phyloP scores from a whole-genome alignment of 148 eudicot species.

The Diospyros lotus region DNA sequence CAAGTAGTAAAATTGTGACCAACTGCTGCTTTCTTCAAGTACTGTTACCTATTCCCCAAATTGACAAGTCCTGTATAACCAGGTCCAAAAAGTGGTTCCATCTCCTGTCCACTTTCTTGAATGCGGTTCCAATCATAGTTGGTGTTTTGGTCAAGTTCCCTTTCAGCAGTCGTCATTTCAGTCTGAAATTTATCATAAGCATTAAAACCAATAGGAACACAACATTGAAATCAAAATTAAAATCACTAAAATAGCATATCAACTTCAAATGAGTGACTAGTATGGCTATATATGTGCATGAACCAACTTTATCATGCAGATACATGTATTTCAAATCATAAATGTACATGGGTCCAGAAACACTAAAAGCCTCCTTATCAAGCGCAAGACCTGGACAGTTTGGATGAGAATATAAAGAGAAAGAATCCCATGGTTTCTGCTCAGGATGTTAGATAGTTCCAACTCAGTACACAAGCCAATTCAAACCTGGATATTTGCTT shows the following conservation, averaged over 20 bases:
- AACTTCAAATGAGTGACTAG: background rate
- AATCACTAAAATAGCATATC: background rate
- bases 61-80: constrained; percentile 94
- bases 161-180: constrained; percentile 99
- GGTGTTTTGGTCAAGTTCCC: constrained; percentile 95
- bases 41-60: constrained; percentile 86
- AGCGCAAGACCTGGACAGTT: no score
- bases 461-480: no score
- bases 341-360: no score
- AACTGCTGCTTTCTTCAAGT: background rate
- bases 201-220: background rate
- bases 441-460: no score
- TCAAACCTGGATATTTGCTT: no score
- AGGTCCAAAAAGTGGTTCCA: constrained; percentile 84
- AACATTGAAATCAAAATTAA: background rate
- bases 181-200: constrained; percentile 39
- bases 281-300: background rate
- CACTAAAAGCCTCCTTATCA: no score
- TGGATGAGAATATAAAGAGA: no score
- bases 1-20: background rate
- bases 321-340: no score
- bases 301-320: background rate
- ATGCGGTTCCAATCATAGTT: constrained; percentile 96
- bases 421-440: no score
- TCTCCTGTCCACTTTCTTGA: constrained; percentile 90